Percentiles rank a stretch among this genome's conserved stretches.
Evolutionary conservation across 208 protist species (phyloP).

Genomic region (Plasmodiophora brassicae): DNA sequence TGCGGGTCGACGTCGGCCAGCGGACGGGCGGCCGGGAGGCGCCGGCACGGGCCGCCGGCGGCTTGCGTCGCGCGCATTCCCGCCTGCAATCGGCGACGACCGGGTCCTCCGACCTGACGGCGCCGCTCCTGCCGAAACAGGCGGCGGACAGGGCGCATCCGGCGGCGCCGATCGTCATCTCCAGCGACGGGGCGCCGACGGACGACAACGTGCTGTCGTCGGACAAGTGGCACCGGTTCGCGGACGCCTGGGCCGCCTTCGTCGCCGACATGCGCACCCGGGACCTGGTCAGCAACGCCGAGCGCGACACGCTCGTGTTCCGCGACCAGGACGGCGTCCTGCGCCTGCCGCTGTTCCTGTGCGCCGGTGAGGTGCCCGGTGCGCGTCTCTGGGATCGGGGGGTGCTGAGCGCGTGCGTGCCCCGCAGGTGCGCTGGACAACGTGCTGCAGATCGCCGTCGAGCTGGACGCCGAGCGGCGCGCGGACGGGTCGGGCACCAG

Average conservation of each 20-base stretch:
- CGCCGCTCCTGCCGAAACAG: neutral
- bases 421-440: conserved; percentile 15
- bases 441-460: neutral
- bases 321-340: neutral
- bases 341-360: conserved; percentile 17
- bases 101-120: neutral
- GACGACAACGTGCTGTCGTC: neutral
- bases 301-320: conserved; percentile 33
- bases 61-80: no score
- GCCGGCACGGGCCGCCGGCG: neutral
- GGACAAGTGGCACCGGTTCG: neutral
- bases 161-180: neutral
- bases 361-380: conserved; percentile 13
- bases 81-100: neutral
- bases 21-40: no score
- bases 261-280: conserved; percentile 1
- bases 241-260: conserved; percentile 38
- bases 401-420: no score
- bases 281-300: conserved; percentile 38
- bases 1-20: neutral
- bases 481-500: neutral
- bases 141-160: neutral
- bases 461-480: neutral
- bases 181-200: neutral
- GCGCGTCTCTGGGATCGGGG: no score